These are phyloP conservation scores for Cyclotella baltica DNA, from an alignment of 108 stramenopile species.

Conservation along the genomic window DNA sequence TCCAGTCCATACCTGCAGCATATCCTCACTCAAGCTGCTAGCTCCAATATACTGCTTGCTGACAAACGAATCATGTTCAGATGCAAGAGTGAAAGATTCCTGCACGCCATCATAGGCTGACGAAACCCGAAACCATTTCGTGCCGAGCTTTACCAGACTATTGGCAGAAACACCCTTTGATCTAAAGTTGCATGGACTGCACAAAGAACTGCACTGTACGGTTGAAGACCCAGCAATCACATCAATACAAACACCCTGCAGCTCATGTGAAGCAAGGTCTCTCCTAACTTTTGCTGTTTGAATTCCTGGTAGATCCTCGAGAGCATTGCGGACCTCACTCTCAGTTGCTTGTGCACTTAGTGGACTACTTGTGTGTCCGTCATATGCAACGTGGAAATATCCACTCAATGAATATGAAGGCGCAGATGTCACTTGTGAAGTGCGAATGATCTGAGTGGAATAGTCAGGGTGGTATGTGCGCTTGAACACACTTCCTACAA, in stretches of 20 bases:
- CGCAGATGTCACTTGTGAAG: conserved; percentile 12
- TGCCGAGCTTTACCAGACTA: conserved; percentile 61
- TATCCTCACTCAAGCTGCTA: conserved; percentile 9
- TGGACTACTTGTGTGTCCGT: conserved; percentile 53
- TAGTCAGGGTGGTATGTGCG: conserved; percentile 47
- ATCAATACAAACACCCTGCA: conserved; percentile 49
- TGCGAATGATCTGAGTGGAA: conserved; percentile 51
- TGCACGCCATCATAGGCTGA: conserved; percentile 58
- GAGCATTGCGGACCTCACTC: conserved; percentile 56
- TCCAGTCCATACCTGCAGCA: conserved; percentile 64
- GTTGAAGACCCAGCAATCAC: conserved; percentile 39
- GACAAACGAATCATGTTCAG: conserved; percentile 59
- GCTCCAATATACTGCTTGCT: conserved; percentile 51
- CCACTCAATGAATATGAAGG: conserved; percentile 50
- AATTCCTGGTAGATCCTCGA: conserved; percentile 66
- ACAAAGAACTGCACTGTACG: conserved; percentile 49
- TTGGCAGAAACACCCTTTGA: conserved; percentile 55
- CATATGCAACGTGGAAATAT: conserved; percentile 69
- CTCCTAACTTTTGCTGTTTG: conserved; percentile 64
- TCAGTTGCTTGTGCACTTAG: conserved; percentile 67
- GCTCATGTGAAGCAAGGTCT: conserved; percentile 24
- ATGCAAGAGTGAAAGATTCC: conserved; percentile 57
- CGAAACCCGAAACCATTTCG: conserved; percentile 68
- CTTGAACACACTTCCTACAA: conserved; percentile 22
- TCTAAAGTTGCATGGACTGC: conserved; percentile 60